Base-by-base conservation (phyloP, 2,329 filamentous ascomycete genomes). In the Golovinomyces cichoracearum region DNA sequence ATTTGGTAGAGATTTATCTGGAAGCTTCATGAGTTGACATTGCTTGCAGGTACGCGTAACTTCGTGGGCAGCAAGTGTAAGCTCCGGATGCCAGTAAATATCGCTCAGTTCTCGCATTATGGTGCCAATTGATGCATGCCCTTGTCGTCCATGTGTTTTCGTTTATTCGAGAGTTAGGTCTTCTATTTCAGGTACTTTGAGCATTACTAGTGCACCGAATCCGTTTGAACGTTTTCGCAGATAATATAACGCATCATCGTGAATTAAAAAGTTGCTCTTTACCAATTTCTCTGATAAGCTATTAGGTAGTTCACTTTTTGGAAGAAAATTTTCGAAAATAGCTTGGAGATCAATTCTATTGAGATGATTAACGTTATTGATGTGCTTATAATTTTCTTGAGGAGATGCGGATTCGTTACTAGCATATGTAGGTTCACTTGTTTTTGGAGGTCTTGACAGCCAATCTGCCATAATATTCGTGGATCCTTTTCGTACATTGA, bases 381-480 rank as follows among this genome's bases (percentile, higher is more conserved):
- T 17, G 5, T 25, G 41, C 6, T 45, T 45, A 26, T 21, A 25
- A 26, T 12, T 15, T 9, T 26, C 41, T 27, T 26, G 41, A 27
- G 13, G 25, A 45, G 23, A 27, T 27, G 22, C 22, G 17, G 25
- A 45, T 45, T 13, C 41, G 41, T 45, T 45, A 17, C 41, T 17
- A 45, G 41, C 21, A 26, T 45, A 1, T 27, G 41, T 45, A 26
- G 25, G 2, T 27, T 45, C 41, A 27, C 25, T 45, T 44, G 4
- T 44, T 45, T 10, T 41, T 21, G 22, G 41, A 27, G 41, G 41
- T 45, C 41, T 45, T 27, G 41, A 27, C 41, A 45, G 17, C 41
- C 22, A 45, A 27, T 45, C 41, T n/a, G 41, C 22, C 41, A 45
- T 45, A n/a, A 45, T 27, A 45, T 45, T 45, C 25, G 41, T 45